phyloP scores from a whole-genome alignment of 257 asterid species.

The Rhazya stricta region DNA sequence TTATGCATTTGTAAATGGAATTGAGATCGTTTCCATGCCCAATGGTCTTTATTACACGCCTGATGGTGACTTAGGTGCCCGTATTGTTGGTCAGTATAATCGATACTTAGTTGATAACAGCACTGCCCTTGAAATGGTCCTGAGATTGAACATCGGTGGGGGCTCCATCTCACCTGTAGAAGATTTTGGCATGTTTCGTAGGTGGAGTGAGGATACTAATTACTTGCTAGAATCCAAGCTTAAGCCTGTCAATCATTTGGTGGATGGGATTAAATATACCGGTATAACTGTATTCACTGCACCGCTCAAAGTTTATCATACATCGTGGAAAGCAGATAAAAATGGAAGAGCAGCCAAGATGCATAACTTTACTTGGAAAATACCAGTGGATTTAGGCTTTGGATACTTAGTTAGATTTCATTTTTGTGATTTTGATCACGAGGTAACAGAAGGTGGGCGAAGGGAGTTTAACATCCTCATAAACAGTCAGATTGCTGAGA shows the following conservation, averaged over 20 bases:
- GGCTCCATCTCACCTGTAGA: constrained; percentile 7
- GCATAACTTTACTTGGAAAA: not conserved
- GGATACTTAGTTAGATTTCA: constrained; percentile 15
- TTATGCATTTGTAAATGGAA: constrained; percentile 33
- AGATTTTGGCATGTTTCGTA: constrained; percentile 16
- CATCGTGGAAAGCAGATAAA: constrained; percentile 22
- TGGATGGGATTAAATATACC: constrained; percentile 10
- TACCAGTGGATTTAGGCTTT: constrained; percentile 11
- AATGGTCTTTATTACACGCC: constrained; percentile 38
- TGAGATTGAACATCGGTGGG: constrained; percentile 17
- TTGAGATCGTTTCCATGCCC: constrained; percentile 39
- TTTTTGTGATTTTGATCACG: not conserved
- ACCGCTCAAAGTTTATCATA: constrained; percentile 41
- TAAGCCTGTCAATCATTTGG: constrained; percentile 19
- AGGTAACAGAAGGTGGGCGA: not conserved
- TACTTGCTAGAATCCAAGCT: constrained; percentile 35
- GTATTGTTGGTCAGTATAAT: constrained; percentile 3
- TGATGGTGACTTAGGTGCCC: constrained; percentile 33
- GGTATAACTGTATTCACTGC: constrained; percentile 21
- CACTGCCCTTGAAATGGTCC: constrained; percentile 13
- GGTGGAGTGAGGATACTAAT: constrained; percentile 31
- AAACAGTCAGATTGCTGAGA: constrained; percentile 18
- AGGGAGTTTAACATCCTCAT: constrained; percentile 10
- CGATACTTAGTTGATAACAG: not conserved
- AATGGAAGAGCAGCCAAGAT: not conserved